Conservation (phyloP, 495 filamentous ascomycete genomes). For the Daldinia childiae region DNA sequence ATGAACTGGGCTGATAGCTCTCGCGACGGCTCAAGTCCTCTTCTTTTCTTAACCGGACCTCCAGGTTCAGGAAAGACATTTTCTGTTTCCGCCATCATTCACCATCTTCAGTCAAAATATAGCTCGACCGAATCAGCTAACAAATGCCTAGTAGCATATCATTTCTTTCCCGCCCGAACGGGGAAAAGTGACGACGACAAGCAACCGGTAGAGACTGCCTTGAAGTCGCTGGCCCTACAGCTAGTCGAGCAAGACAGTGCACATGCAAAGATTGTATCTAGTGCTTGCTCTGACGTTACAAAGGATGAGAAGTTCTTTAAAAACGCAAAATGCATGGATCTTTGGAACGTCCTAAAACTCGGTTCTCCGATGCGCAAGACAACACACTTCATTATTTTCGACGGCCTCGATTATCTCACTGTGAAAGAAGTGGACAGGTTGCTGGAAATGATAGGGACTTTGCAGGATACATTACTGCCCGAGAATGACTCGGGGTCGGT, state of each 20-base stretch:
- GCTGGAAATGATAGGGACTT: constrained; percentile 3
- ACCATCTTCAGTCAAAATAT: constrained; percentile 34
- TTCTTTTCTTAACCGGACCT: constrained; percentile 26
- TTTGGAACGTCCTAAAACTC: constrained; percentile 40
- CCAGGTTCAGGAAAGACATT: constrained; percentile 39
- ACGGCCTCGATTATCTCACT: constrained; percentile 26
- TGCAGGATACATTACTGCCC: constrained; percentile 22
- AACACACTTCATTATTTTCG: constrained; percentile 40
- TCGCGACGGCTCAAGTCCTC: not conserved
- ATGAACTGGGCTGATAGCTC: not conserved
- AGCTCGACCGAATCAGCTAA: constrained; percentile 3
- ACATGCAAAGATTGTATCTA: constrained; percentile 32
- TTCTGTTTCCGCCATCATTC: constrained; percentile 29
- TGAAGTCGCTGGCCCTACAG: constrained; percentile 41
- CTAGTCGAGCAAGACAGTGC: constrained; percentile 41
- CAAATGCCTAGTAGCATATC: constrained; percentile 32
- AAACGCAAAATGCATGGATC: constrained; percentile 35
- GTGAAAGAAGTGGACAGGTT: not conserved
- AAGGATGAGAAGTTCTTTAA: constrained; percentile 34
- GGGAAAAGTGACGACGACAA: constrained; percentile 31
- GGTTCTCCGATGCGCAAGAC: constrained; percentile 30
- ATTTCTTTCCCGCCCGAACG: constrained; percentile 33
- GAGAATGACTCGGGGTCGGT: constrained; percentile 11
- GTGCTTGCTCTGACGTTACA: constrained; percentile 21
- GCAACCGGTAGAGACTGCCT: constrained; percentile 31